Evolutionary conservation across 768 basidiomycete species (phyloP).

Genomic region (Psilocybe azurescens): DNA sequence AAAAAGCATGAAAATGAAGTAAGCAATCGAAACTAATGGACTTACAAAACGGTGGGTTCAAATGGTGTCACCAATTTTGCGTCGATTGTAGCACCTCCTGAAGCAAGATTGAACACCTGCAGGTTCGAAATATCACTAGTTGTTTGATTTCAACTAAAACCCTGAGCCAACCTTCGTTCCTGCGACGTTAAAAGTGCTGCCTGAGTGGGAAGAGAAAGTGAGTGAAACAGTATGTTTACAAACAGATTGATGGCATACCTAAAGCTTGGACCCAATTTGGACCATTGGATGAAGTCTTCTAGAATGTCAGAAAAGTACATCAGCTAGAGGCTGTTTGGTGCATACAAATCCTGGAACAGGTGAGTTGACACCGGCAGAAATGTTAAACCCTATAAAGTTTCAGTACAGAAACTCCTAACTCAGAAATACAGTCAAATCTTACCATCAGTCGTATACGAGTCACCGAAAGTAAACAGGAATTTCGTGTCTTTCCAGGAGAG

Average conservation of each 20-base stretch:
- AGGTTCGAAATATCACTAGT: neutral
- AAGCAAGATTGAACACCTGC: constrained; percentile 56
- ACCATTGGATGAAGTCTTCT: constrained; percentile 63
- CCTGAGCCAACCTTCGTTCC: constrained; percentile 45
- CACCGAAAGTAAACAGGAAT: constrained; percentile 65
- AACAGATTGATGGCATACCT: constrained; percentile 35
- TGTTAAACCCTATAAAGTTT: constrained; percentile 51
- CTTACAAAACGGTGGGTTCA: constrained; percentile 48
- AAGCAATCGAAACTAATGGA: neutral
- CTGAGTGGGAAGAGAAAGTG: constrained; percentile 29
- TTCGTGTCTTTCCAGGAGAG: constrained; percentile 59
- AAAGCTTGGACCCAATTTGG: constrained; percentile 66
- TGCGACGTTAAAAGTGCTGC: constrained; percentile 59
- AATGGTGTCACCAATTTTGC: constrained; percentile 55
- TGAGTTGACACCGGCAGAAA: constrained; percentile 59
- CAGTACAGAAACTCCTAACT: too few species aligned
- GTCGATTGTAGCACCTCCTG: constrained; percentile 65
- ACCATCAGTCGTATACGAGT: constrained; percentile 63
- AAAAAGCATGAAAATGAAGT: neutral
- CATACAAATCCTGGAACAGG: constrained; percentile 56
- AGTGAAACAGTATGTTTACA: neutral
- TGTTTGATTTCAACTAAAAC: neutral
- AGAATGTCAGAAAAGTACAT: neutral
- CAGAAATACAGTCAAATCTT: neutral
- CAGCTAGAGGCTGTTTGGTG: neutral